Conservation (phyloP, 1,139 yeast genomes). For the Taiozyma sp. region DNA sequence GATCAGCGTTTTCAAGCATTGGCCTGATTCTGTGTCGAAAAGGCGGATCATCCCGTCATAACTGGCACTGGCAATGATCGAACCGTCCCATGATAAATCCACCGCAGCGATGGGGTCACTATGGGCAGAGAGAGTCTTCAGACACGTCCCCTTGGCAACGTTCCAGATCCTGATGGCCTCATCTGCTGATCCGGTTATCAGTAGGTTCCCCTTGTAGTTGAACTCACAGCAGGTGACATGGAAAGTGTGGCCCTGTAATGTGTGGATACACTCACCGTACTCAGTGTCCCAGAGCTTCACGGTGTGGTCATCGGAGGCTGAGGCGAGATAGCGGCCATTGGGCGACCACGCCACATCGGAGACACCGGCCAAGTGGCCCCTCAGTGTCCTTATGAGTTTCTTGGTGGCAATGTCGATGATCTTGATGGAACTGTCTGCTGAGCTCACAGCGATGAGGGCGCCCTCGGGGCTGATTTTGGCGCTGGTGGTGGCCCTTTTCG, state of each 20-base stretch:
- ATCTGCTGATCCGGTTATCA: slow-evolving; percentile 83
- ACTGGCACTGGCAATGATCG: slow-evolving; percentile 81
- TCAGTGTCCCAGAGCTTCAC: slow-evolving; percentile 66
- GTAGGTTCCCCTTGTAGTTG: slow-evolving; percentile 67
- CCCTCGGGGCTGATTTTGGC: slow-evolving; percentile 69
- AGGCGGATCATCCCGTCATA: slow-evolving; percentile 85
- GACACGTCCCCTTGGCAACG: slow-evolving; percentile 57
- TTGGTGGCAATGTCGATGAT: slow-evolving; percentile 36
- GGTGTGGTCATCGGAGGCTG: slow-evolving; percentile 84
- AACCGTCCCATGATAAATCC: slow-evolving; percentile 71
- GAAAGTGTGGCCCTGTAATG: slow-evolving; percentile 77
- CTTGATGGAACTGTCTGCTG: slow-evolving; percentile 38
- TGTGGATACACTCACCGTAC: slow-evolving; percentile 47
- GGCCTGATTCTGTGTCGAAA: slow-evolving; percentile 86
- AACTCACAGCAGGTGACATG: slow-evolving; percentile 74
- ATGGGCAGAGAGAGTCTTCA: slow-evolving; percentile 87
- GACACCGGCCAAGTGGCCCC: slow-evolving; percentile 65
- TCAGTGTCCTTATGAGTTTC: slow-evolving; percentile 31
- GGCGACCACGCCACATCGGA: slow-evolving; percentile 75
- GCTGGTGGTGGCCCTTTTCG: slow-evolving; percentile 30
- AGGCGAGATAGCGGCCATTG: slow-evolving; percentile 66
- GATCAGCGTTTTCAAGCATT: slow-evolving; percentile 84
- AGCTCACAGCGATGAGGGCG: slow-evolving; percentile 49
- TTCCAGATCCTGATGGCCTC: slow-evolving; percentile 94
- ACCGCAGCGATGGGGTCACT: slow-evolving; percentile 83